Evolutionary conservation across 2,329 filamentous ascomycete genomes (phyloP).

Genomic region (Tolypocladium capitatum): DNA sequence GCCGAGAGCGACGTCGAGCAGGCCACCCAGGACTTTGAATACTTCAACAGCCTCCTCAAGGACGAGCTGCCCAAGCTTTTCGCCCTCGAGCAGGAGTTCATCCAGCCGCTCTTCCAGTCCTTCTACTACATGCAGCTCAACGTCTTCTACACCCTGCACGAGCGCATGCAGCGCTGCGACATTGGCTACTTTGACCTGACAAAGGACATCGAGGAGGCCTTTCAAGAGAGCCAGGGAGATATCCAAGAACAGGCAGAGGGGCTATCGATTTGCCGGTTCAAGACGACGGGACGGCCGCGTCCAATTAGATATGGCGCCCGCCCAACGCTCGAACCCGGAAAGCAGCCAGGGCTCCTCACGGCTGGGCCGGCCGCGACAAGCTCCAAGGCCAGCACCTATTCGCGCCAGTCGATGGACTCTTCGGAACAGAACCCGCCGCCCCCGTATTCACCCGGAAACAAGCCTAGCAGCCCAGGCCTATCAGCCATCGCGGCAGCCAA

Average conservation of each 20-base stretch:
- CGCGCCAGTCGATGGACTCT: slow-evolving; percentile 23
- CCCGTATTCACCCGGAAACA: slow-evolving; percentile 47
- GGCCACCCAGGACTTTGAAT: slow-evolving; percentile 91
- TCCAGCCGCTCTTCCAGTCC: slow-evolving; percentile 90
- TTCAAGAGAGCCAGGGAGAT: slow-evolving; percentile 76
- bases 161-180: slow-evolving; percentile 93
- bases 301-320: slow-evolving; percentile 47
- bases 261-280: slow-evolving; percentile 79
- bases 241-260: slow-evolving; percentile 75
- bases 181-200: slow-evolving; percentile 96
- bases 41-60: slow-evolving; percentile 95
- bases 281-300: slow-evolving; percentile 62
- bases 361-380: slow-evolving; percentile 21
- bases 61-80: slow-evolving; percentile 92
- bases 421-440: slow-evolving; percentile 49
- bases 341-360: slow-evolving; percentile 37
- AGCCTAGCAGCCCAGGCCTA: slow-evolving; percentile 18
- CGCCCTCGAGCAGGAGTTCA: slow-evolving; percentile 80
- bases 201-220: slow-evolving; percentile 82
- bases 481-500: slow-evolving; percentile 38
- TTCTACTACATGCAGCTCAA: slow-evolving; percentile 99
- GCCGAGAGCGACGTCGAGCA: slow-evolving; percentile 83
- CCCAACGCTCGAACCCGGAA: slow-evolving; percentile 34
- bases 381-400: slow-evolving; percentile 21
- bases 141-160: slow-evolving; percentile 95